A percentile compares a stretch with the other conserved stretches of the same genome.
These are phyloP conservation scores for Podila clonocystis DNA, from an alignment of 192 early-diverging fungal species.

Conservation along the genomic window DNA sequence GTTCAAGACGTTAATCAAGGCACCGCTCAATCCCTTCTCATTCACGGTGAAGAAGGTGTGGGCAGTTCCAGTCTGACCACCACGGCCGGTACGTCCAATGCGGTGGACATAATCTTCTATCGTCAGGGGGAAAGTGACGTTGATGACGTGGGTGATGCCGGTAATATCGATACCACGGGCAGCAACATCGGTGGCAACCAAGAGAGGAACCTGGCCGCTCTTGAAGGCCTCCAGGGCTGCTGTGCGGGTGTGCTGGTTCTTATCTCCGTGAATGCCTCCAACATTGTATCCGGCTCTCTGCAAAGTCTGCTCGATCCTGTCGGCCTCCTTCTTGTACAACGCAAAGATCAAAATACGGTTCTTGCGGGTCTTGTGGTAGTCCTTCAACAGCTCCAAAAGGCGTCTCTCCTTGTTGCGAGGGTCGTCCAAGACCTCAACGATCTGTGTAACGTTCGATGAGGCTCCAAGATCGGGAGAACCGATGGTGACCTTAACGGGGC, in stretches of 20 bases:
- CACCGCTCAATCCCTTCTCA: conserved; percentile 90
- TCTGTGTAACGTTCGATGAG: conserved; percentile 85
- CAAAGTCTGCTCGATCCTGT: conserved; percentile 79
- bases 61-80: conserved; percentile 86
- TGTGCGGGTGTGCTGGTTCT: conserved; percentile 84
- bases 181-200: conserved; percentile 96
- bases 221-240: conserved; percentile 85
- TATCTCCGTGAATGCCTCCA: conserved; percentile 92
- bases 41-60: conserved; percentile 94
- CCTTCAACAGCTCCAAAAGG: conserved; percentile 79
- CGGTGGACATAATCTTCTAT: conserved; percentile 95
- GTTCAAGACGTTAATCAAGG: conserved; percentile 91
- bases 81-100: conserved; percentile 96
- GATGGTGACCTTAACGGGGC: conserved; percentile 85
- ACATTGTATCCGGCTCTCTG: conserved; percentile 82
- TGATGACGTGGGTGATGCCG: conserved; percentile 95
- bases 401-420: conserved; percentile 77
- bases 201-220: conserved; percentile 79
- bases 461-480: conserved; percentile 91
- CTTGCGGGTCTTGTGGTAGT: conserved; percentile 86
- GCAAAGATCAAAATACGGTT: conserved; percentile 95
- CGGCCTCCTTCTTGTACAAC: conserved; percentile 97
- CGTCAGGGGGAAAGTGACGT: conserved; percentile 96
- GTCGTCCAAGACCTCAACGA: conserved; percentile 88
- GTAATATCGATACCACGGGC: conserved; percentile 90